These are phyloP conservation scores for Gastrolobium villosum DNA, from an alignment of 306 rosid species.

Conservation along the genomic window DNA sequence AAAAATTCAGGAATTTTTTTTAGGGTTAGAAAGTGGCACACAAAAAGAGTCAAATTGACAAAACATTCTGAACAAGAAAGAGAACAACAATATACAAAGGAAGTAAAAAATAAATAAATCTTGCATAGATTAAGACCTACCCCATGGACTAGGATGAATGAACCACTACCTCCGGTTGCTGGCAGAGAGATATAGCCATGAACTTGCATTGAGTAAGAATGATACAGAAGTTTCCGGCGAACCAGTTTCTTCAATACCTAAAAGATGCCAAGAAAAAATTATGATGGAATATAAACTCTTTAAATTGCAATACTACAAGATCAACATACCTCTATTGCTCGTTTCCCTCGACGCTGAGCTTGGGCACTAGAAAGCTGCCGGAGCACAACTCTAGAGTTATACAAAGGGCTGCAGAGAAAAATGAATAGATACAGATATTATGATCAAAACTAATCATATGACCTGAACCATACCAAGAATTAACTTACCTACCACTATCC, in stretches of 20 bases:
- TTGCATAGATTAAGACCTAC: constrained; percentile 58
- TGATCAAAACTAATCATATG: constrained; percentile 43
- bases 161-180: constrained; percentile 62
- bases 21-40: neutral
- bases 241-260: constrained; percentile 91
- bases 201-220: constrained; percentile 96
- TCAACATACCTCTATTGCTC: constrained; percentile 86
- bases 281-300: neutral
- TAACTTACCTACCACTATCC: constrained; percentile 75
- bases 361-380: constrained; percentile 81
- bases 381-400: constrained; percentile 82
- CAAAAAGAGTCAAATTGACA: constrained; percentile 28
- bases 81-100: constrained; percentile 31
- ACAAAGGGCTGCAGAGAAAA: constrained; percentile 76
- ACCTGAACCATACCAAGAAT: constrained; percentile 41
- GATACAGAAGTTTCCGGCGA: constrained; percentile 84
- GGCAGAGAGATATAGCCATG: constrained; percentile 86
- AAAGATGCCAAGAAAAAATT: constrained; percentile 27
- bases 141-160: constrained; percentile 95
- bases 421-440: constrained; percentile 44
- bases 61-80: constrained; percentile 28
- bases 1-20: neutral
- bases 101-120: constrained; percentile 27
- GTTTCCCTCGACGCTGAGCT: constrained; percentile 94
- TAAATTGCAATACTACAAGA: neutral